phyloP scores from a whole-genome alignment of 805 yeast genomes.

The Candida stauntonica region DNA sequence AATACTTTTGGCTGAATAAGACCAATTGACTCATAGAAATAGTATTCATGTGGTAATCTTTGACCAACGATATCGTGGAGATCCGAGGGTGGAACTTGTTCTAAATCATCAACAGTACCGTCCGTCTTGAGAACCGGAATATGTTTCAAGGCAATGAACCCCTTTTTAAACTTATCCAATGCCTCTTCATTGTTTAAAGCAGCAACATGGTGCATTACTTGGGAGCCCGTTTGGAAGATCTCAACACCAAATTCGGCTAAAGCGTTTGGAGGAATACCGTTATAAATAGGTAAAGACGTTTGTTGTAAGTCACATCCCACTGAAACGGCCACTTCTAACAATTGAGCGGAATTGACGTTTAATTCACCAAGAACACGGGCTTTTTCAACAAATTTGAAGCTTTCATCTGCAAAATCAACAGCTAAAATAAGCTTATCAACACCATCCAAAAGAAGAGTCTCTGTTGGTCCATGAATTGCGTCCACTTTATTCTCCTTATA shows the following conservation, averaged over 20 bases:
- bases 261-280: conserved; percentile 24
- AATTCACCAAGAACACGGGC: conserved; percentile 55
- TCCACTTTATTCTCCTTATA: conserved; percentile 54
- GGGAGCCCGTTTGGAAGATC: conserved; percentile 38
- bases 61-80: conserved; percentile 79
- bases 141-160: conserved; percentile 60
- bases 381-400: conserved; percentile 61
- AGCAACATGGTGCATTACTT: conserved; percentile 44
- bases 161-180: conserved; percentile 56
- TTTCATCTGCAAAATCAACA: conserved; percentile 63
- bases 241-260: conserved; percentile 35
- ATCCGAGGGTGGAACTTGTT: conserved; percentile 54
- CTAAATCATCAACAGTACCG: conserved; percentile 62
- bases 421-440: conserved; percentile 70
- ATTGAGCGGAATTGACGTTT: conserved; percentile 55
- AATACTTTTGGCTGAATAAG: conserved; percentile 58
- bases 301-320: conserved; percentile 79
- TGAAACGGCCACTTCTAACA: conserved; percentile 70
- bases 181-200: conserved; percentile 41
- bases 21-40: conserved; percentile 78
- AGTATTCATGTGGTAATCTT: conserved; percentile 80
- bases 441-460: conserved; percentile 55
- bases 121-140: conserved; percentile 68
- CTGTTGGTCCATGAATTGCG: conserved; percentile 81
- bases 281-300: conserved; percentile 46